Evolutionary conservation across 176 grass and related monocot genomes (phyloP).

Genomic region (Oropetium thomaeum): DNA sequence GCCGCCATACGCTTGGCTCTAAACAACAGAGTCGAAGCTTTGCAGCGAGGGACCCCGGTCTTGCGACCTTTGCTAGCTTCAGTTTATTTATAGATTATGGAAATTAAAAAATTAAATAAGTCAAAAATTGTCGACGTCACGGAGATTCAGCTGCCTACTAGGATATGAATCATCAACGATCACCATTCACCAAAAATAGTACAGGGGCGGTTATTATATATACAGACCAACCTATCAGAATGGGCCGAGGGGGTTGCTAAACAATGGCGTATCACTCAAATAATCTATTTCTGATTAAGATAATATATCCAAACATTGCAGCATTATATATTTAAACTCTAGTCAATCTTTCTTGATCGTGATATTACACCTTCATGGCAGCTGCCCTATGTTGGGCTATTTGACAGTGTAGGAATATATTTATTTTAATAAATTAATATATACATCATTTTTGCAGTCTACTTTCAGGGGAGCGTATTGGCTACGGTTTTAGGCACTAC

Average conservation of each 20-base stretch:
- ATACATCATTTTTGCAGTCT: too few relatives aligned
- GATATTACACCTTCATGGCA: background rate
- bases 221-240: background rate
- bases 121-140: background rate
- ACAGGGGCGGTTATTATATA: background rate
- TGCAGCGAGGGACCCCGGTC: too few relatives aligned
- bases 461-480: too few relatives aligned
- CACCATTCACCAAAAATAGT: background rate
- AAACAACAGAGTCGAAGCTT: too few relatives aligned
- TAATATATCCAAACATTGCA: conserved; percentile 14
- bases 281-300: background rate
- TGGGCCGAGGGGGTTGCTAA: background rate
- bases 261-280: background rate
- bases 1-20: too few relatives aligned
- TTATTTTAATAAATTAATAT: too few relatives aligned
- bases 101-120: too few relatives aligned
- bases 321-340: background rate
- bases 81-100: too few relatives aligned
- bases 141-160: background rate
- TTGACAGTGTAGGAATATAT: too few relatives aligned
- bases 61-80: too few relatives aligned
- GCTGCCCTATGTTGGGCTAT: too few relatives aligned
- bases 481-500: too few relatives aligned
- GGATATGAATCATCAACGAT: background rate
- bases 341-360: background rate